A percentile compares a stretch with the other conserved stretches of the same genome.
These are phyloP conservation scores for Backusella circina DNA, from an alignment of 192 early-diverging fungal genomes.

Conservation along the genomic window DNA sequence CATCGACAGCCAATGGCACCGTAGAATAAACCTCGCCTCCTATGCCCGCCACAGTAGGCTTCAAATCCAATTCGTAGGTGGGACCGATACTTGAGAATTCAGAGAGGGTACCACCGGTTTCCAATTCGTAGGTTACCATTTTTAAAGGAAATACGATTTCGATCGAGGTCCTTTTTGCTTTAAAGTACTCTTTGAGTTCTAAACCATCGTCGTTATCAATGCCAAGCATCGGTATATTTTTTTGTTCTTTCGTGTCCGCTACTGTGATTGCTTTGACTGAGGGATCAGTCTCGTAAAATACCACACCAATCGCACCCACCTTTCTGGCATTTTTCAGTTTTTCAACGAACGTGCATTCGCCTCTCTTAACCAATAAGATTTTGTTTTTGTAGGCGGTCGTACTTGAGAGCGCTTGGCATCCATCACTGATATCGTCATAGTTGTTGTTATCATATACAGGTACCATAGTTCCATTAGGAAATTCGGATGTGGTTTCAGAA, in stretches of 20 bases:
- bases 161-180: neutral
- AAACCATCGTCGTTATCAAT: neutral
- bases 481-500: neutral
- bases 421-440: neutral
- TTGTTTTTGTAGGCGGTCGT: slow-evolving; percentile 38
- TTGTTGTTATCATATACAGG: slow-evolving; percentile 6
- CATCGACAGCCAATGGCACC: slow-evolving; percentile 33
- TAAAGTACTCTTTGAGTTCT: neutral
- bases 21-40: slow-evolving; percentile 53
- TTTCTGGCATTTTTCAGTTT: slow-evolving; percentile 52
- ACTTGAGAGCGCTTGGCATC: slow-evolving; percentile 44
- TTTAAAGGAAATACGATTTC: neutral
- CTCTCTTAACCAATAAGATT: slow-evolving; percentile 62
- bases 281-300: slow-evolving; percentile 40
- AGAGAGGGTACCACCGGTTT: slow-evolving; percentile 59
- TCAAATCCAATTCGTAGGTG: slow-evolving; percentile 58
- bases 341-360: slow-evolving; percentile 56
- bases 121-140: neutral
- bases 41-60: slow-evolving; percentile 46
- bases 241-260: neutral
- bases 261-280: neutral
- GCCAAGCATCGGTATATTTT: neutral
- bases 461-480: slow-evolving; percentile 23
- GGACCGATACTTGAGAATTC: slow-evolving; percentile 73
- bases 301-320: slow-evolving; percentile 57